Evolutionary conservation across 306 rosid genomes (phyloP).

Genomic region (Medicago ruthenica): DNA sequence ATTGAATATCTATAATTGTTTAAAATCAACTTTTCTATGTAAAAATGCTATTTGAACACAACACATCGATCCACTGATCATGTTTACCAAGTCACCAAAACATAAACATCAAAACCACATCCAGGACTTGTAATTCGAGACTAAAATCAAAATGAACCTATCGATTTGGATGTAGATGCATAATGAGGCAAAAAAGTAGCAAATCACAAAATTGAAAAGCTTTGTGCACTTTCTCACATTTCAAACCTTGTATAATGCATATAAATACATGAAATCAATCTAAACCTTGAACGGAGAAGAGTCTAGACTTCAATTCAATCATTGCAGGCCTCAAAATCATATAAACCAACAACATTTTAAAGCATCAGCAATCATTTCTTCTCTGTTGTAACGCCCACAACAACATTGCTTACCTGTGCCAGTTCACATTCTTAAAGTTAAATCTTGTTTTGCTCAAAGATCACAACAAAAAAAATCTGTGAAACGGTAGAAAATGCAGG

Average conservation of each 20-base stretch:
- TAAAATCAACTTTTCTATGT: background rate
- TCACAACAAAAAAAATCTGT: background rate
- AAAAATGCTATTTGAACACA: background rate
- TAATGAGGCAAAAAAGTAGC: constrained; percentile 3
- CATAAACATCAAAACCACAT: background rate
- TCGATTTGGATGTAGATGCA: background rate
- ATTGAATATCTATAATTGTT: background rate
- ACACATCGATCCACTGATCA: background rate
- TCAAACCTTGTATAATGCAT: constrained; percentile 39
- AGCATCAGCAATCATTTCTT: constrained; percentile 57
- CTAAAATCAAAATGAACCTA: constrained; percentile 3
- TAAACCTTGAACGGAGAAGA: constrained; percentile 29
- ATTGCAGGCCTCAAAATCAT: constrained; percentile 40
- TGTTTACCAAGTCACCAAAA: constrained; percentile 3
- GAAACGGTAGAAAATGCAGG: background rate
- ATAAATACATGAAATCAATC: constrained; percentile 42
- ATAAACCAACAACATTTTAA: constrained; percentile 43
- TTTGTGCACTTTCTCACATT: constrained; percentile 2
- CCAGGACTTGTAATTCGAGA: background rate
- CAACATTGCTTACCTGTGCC: constrained; percentile 95
- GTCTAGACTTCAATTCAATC: constrained; percentile 27
- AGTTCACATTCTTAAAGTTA: constrained; percentile 39
- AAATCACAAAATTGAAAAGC: background rate
- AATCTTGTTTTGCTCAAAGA: constrained; percentile 19
- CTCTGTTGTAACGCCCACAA: constrained; percentile 89